A percentile compares a stretch with the other conserved stretches of the same genome.
These are phyloP conservation scores for Triticum dicoccoides DNA, from an alignment of 176 grass and related monocot species.

Conservation along the genomic window DNA sequence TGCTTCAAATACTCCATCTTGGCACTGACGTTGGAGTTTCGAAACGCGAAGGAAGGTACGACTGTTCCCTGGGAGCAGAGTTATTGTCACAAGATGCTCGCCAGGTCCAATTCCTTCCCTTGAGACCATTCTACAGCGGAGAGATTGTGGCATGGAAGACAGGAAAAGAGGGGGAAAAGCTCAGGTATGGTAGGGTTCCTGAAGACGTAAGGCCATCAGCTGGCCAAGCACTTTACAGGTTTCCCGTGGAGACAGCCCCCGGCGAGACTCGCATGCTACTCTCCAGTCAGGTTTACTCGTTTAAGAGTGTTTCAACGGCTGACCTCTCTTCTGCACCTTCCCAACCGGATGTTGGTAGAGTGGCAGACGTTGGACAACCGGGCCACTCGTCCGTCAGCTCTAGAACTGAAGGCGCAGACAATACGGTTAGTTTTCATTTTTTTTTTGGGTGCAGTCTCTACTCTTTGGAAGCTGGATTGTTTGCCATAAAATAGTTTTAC, in stretches of 20 bases:
- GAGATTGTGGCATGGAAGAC: conserved; percentile 97
- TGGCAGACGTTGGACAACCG: conserved; percentile 28
- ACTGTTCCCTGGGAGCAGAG: conserved; percentile 64
- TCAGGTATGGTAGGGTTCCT: conserved; percentile 89
- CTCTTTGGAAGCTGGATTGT: conserved; percentile 4
- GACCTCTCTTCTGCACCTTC: conserved; percentile 49
- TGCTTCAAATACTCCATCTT: conserved; percentile 61
- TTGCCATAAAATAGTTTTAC: neutral
- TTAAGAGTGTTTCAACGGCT: conserved; percentile 83
- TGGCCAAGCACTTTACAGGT: conserved; percentile 82
- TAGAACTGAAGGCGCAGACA: conserved; percentile 30
- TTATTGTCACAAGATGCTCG: conserved; percentile 87
- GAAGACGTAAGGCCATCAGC: conserved; percentile 91
- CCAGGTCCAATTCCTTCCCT: conserved; percentile 92
- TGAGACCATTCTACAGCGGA: conserved; percentile 86
- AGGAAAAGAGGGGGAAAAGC: conserved; percentile 77
- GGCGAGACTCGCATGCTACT: conserved; percentile 70
- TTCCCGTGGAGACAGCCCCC: conserved; percentile 70
- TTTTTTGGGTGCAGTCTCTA: neutral
- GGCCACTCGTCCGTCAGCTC: conserved; percentile 37
- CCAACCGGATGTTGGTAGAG: conserved; percentile 35
- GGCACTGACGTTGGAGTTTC: conserved; percentile 53
- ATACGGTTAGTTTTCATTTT: conserved; percentile 51
- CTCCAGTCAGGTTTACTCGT: conserved; percentile 86
- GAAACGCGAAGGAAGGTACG: conserved; percentile 49